phyloP scores from a whole-genome alignment of 2,329 filamentous ascomycete species.

The Cladosporium cucumerinum region DNA sequence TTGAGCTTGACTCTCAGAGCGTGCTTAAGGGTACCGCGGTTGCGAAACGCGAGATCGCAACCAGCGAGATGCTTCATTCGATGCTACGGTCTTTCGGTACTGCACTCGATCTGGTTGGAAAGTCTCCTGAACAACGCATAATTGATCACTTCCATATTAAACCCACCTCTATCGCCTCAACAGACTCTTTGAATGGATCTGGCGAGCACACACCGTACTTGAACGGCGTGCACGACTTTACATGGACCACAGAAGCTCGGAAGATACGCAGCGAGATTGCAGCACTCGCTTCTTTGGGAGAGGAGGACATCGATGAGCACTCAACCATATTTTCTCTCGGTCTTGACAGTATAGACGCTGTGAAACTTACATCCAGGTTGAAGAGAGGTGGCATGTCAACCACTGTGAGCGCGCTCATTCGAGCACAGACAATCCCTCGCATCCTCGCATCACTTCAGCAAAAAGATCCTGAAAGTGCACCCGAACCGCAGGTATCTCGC shows the following conservation, averaged over 20 bases:
- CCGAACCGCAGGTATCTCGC: conserved; percentile 11
- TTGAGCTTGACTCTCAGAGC: conserved; percentile 51
- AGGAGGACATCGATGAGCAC: conserved; percentile 51
- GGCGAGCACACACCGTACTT: conserved; percentile 11
- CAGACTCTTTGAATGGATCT: not conserved
- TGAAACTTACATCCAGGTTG: conserved; percentile 74
- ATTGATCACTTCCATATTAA: conserved; percentile 15
- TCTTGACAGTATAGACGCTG: conserved; percentile 86
- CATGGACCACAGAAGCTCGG: conserved; percentile 57
- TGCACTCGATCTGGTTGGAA: conserved; percentile 37
- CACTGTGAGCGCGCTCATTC: conserved; percentile 74
- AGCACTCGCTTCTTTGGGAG: conserved; percentile 54
- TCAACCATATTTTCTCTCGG: conserved; percentile 77
- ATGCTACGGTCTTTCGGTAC: conserved; percentile 46
- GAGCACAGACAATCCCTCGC: conserved; percentile 61
- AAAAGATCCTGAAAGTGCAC: not conserved
- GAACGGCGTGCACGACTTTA: conserved; percentile 42
- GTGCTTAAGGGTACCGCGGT: conserved; percentile 58
- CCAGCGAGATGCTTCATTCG: conserved; percentile 33
- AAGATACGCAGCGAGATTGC: conserved; percentile 62
- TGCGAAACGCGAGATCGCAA: conserved; percentile 49
- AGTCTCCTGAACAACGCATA: conserved; percentile 31
- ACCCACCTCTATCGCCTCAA: not conserved
- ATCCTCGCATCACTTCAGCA: conserved; percentile 46
- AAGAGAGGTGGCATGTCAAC: conserved; percentile 59